Conservation (phyloP, 192 early-diverging fungal genomes). For the Spizellomyces sp. region DNA sequence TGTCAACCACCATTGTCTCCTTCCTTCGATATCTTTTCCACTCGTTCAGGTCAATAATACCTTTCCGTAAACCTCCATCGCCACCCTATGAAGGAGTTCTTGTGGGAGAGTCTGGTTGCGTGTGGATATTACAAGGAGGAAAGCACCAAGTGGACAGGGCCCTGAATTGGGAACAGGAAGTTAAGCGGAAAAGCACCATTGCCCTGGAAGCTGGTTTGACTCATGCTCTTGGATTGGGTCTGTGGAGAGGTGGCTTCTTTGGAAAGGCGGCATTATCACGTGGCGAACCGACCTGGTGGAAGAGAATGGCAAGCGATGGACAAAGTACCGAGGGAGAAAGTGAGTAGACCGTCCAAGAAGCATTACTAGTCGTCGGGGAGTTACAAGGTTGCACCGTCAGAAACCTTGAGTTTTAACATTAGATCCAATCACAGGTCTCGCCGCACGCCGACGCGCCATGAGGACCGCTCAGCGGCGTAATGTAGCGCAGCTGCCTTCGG, state of each 20-base stretch:
- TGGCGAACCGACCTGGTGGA: slow-evolving; percentile 76
- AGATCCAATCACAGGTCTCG: too few species aligned
- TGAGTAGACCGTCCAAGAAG: neutral
- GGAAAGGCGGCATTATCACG: slow-evolving; percentile 80
- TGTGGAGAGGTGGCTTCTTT: slow-evolving; percentile 72
- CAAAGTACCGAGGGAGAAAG: slow-evolving; percentile 16
- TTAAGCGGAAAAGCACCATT: neutral
- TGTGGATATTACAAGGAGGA: slow-evolving; percentile 3
- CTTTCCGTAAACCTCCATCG: neutral
- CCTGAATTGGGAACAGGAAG: neutral
- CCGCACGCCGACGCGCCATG: too few species aligned
- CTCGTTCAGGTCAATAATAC: too few species aligned
- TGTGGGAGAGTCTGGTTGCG: slow-evolving; percentile 14
- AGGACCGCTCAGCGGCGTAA: too few species aligned
- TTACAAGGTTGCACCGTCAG: neutral
- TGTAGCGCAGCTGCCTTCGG: too few species aligned
- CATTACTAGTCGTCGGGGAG: neutral
- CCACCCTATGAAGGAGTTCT: slow-evolving; percentile 22
- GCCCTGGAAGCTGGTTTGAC: neutral
- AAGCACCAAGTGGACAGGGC: neutral
- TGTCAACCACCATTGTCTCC: too few species aligned
- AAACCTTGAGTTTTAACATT: too few species aligned
- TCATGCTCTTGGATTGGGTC: slow-evolving; percentile 9
- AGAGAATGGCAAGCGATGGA: slow-evolving; percentile 30
- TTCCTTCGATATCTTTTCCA: too few species aligned